phyloP scores from a whole-genome alignment of 129 eudicot genomes.

The Mikania micrantha region DNA sequence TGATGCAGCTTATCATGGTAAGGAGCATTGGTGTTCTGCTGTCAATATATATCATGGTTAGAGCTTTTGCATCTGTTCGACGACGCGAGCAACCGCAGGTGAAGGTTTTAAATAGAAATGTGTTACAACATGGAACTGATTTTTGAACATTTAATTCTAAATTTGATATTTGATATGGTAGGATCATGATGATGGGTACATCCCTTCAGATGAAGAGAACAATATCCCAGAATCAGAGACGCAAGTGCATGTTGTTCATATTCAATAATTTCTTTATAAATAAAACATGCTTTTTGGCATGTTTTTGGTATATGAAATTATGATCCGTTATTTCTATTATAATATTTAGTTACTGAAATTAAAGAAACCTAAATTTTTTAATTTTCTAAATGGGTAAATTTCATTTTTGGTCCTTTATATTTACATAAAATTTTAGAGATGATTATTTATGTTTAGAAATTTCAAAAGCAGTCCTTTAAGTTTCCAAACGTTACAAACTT shows the following conservation, averaged over 20 bases:
- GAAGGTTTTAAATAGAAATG: background rate
- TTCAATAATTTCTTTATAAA: slow-evolving; percentile 19
- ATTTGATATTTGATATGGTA: slow-evolving; percentile 3
- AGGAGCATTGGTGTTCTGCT: slow-evolving; percentile 49
- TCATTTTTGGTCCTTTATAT: too few species aligned
- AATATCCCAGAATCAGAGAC: slow-evolving; percentile 29
- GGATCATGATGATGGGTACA: slow-evolving; percentile 21
- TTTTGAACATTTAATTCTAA: background rate
- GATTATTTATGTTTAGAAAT: too few species aligned
- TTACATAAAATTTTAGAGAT: too few species aligned
- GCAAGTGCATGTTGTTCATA: slow-evolving; percentile 32
- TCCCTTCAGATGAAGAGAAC: slow-evolving; percentile 47
- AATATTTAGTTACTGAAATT: too few species aligned
- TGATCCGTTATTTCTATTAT: too few species aligned
- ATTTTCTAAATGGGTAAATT: too few species aligned
- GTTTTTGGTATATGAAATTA: too few species aligned
- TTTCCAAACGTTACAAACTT: too few species aligned
- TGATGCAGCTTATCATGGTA: slow-evolving; percentile 52
- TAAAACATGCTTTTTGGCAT: background rate
- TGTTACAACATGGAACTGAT: background rate
- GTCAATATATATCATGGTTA: slow-evolving; percentile 49
- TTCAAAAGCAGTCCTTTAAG: too few species aligned
- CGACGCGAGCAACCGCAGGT: slow-evolving; percentile 53
- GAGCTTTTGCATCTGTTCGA: slow-evolving; percentile 51
- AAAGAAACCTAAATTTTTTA: too few species aligned